Conservation (phyloP, 2,329 filamentous ascomycete species). For the Lomentospora prolificans region DNA sequence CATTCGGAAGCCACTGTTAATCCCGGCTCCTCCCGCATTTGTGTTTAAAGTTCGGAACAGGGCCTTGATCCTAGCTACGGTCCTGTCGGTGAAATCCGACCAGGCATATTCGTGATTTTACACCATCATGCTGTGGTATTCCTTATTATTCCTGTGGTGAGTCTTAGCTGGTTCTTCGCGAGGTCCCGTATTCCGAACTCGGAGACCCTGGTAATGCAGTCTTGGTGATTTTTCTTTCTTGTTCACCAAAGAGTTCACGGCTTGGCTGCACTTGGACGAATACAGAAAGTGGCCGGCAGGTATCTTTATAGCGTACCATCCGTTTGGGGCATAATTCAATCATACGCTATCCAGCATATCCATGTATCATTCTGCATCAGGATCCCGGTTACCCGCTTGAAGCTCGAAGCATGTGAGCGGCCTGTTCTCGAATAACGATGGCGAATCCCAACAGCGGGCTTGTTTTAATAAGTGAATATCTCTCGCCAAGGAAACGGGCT, state of each 20-base stretch:
- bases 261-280: neutral
- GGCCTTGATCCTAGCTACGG: neutral
- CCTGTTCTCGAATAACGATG: neutral
- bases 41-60: neutral
- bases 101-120: too few relatives aligned
- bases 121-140: too few relatives aligned
- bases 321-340: neutral
- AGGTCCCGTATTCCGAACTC: too few relatives aligned
- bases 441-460: neutral
- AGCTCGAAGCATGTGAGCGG: neutral
- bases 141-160: too few relatives aligned
- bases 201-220: too few relatives aligned
- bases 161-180: too few relatives aligned
- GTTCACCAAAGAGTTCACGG: too few relatives aligned
- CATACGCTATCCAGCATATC: neutral
- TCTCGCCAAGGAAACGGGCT: too few relatives aligned
- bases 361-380: neutral
- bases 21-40: neutral
- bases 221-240: too few relatives aligned
- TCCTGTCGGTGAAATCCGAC: neutral
- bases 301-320: neutral
- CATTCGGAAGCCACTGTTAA: too few relatives aligned
- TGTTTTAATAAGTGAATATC: too few relatives aligned
- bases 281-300: neutral
- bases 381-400: constrained; percentile 4